A percentile compares a stretch with the other conserved stretches of the same genome.
Conservation (phyloP, 2,329 filamentous ascomycete species). For the Epichloe glyceriae region DNA sequence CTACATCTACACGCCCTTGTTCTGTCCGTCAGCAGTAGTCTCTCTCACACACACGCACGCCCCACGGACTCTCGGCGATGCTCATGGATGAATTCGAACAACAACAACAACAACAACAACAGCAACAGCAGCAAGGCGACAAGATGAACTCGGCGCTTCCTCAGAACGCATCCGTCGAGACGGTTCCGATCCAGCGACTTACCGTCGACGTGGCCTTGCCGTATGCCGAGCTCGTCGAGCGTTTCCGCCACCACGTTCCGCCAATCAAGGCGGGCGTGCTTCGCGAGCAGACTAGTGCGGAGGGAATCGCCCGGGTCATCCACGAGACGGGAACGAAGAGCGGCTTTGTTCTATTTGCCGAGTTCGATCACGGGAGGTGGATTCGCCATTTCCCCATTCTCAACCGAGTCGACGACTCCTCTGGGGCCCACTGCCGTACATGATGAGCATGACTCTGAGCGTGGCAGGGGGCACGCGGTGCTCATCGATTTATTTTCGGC, state of each 20-base stretch:
- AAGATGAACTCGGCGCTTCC: neutral
- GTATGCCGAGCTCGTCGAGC: neutral
- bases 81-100: too few species aligned
- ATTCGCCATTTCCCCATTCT: neutral
- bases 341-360: constrained; percentile 3
- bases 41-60: neutral
- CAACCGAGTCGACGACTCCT: neutral
- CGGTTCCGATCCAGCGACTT: neutral
- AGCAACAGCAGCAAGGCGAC: too few species aligned
- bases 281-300: neutral
- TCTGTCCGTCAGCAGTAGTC: neutral
- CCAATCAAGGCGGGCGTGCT: neutral
- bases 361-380: constrained; percentile 3
- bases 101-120: too few species aligned
- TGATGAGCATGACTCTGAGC: neutral
- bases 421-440: neutral
- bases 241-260: constrained; percentile 1
- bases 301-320: neutral
- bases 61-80: too few species aligned
- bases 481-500: constrained; percentile 2
- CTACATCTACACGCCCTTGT: neutral
- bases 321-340: neutral
- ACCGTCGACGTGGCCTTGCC: neutral
- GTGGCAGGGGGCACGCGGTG: neutral
- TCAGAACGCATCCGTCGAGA: neutral